Evolutionary conservation across 805 yeast genomes (phyloP).

Genomic region (Deakozyma indianensis): DNA sequence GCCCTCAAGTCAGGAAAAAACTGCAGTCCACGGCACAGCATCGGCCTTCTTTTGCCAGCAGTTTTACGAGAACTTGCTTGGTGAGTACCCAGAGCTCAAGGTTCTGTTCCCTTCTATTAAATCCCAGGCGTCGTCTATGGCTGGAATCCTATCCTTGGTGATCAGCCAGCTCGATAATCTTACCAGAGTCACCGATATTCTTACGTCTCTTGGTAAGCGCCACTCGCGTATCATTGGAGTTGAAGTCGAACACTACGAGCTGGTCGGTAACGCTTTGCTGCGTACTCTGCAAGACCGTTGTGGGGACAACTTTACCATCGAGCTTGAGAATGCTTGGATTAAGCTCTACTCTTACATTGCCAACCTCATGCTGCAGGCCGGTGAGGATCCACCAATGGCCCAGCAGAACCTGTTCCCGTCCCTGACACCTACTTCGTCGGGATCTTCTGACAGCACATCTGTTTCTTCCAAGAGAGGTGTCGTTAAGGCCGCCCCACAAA

Average conservation of each 20-base stretch:
- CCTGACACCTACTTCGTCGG: slow-evolving; percentile 8
- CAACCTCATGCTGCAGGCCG: slow-evolving; percentile 16
- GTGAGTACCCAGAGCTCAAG: slow-evolving; percentile 47
- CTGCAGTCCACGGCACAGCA: slow-evolving; percentile 21
- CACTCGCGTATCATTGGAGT: slow-evolving; percentile 66
- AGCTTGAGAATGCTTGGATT: slow-evolving; percentile 19
- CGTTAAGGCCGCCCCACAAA: background rate
- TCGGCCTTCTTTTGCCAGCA: slow-evolving; percentile 61
- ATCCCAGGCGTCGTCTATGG: slow-evolving; percentile 70
- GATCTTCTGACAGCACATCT: background rate
- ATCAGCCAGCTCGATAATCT: slow-evolving; percentile 51
- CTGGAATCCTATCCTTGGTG: slow-evolving; percentile 61
- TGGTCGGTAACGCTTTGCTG: slow-evolving; percentile 16
- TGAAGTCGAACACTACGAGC: slow-evolving; percentile 25
- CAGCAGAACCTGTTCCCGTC: slow-evolving; percentile 8
- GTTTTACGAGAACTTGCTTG: slow-evolving; percentile 53
- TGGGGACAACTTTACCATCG: slow-evolving; percentile 14
- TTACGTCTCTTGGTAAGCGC: slow-evolving; percentile 52
- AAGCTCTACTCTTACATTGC: slow-evolving; percentile 17
- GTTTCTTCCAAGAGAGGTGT: background rate
- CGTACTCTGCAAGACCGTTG: slow-evolving; percentile 14
- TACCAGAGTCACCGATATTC: slow-evolving; percentile 39
- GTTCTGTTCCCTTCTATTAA: slow-evolving; percentile 56
- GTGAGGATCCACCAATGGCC: slow-evolving; percentile 21
- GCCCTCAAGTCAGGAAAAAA: slow-evolving; percentile 11